Evolutionary conservation across 2,329 filamentous ascomycete species (phyloP).

Genomic region (Hirsutella rhossiliensis): DNA sequence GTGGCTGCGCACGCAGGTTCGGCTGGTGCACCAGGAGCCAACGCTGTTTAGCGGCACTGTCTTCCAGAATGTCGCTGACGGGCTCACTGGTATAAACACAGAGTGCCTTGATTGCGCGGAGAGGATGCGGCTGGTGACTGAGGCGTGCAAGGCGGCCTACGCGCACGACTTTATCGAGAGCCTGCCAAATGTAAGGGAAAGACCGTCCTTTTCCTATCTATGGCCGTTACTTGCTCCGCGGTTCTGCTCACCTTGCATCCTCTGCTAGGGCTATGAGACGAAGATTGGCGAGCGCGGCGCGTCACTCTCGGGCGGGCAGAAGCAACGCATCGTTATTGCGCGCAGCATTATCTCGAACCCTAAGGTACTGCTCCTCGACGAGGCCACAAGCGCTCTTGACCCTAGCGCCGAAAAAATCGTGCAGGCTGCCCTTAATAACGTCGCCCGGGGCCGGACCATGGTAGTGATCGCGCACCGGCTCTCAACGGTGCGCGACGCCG

Average conservation of each 20-base stretch:
- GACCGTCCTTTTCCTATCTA: background rate
- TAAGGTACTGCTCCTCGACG: conserved; percentile 52
- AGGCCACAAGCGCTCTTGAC: conserved; percentile 51
- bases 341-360: conserved; percentile 53
- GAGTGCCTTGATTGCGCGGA: conserved; percentile 26
- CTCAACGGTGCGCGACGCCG: conserved; percentile 46
- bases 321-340: conserved; percentile 55
- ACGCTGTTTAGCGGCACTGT: conserved; percentile 41
- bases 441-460: conserved; percentile 46
- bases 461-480: conserved; percentile 53
- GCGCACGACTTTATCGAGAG: conserved; percentile 40
- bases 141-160: conserved; percentile 37
- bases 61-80: conserved; percentile 38
- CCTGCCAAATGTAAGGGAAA: conserved; percentile 23
- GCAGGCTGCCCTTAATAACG: conserved; percentile 41
- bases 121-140: conserved; percentile 29
- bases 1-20: conserved; percentile 40
- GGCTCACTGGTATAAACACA: conserved; percentile 26
- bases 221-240: too few relatives aligned
- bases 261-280: conserved; percentile 47
- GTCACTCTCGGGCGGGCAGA: conserved; percentile 54
- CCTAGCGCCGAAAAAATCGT: conserved; percentile 36
- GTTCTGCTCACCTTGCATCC: too few relatives aligned
- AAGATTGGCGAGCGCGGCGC: conserved; percentile 52
- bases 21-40: conserved; percentile 41